These are phyloP conservation scores for Allomyces macrogynus DNA, from an alignment of 192 early-diverging fungal species.

Conservation along the genomic window DNA sequence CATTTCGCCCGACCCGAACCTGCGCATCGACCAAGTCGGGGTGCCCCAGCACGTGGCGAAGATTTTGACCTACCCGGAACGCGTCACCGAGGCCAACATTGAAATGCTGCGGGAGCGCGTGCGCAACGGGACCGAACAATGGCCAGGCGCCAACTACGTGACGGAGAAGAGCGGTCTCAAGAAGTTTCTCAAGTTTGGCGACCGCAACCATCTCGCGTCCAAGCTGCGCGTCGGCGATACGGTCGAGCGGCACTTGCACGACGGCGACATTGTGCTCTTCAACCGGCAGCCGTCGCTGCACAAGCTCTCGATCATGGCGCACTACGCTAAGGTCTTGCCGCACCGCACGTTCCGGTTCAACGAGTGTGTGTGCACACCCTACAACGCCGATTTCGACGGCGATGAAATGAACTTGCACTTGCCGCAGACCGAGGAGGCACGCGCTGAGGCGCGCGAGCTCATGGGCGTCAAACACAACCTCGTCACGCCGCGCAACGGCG, in stretches of 20 bases:
- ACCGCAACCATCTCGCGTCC: conserved; percentile 43
- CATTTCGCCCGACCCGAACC: conserved; percentile 96
- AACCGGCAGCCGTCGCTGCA: conserved; percentile 98
- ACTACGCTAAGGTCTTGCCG: conserved; percentile 71
- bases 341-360: conserved; percentile 99
- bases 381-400: conserved; percentile 99
- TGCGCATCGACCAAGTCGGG: conserved; percentile 90
- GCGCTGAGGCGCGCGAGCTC: conserved; percentile 82
- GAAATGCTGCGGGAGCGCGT: conserved; percentile 52
- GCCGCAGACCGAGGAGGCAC: conserved; percentile 97
- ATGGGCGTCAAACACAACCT: conserved; percentile 96
- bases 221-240: conserved; percentile 71
- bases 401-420: conserved; percentile 99
- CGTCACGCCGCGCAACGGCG: conserved; percentile 95
- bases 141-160: conserved; percentile 85
- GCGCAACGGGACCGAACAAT: conserved; percentile 61
- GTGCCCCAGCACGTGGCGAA: conserved; percentile 79
- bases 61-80: conserved; percentile 86
- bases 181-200: conserved; percentile 50
- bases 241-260: conserved; percentile 83
- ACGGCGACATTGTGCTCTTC: conserved; percentile 91
- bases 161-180: conserved; percentile 28
- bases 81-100: conserved; percentile 74
- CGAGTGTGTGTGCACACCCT: conserved; percentile 98
- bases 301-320: conserved; percentile 91